Conservation (phyloP, 1,284 basidiomycete genomes). For the Malassezia sympodialis region DNA sequence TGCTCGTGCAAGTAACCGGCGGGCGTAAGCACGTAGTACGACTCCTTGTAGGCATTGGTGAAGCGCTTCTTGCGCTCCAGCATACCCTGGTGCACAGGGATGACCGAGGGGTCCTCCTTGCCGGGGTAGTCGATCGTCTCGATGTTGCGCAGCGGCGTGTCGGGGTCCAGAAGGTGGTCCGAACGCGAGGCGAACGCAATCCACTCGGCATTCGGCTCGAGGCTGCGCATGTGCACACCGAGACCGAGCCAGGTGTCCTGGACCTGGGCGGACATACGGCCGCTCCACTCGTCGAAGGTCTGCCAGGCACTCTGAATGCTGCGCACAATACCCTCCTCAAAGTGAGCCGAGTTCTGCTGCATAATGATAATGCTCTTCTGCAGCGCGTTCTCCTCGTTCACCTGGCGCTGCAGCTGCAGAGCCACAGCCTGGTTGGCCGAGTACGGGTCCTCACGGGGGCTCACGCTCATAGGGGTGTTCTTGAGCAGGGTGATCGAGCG, state of each 20-base stretch:
- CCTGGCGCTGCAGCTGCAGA: conserved; percentile 75
- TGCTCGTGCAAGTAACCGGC: conserved; percentile 94
- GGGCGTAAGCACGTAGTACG: conserved; percentile 83
- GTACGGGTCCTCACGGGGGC: conserved; percentile 74
- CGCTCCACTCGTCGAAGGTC: conserved; percentile 88
- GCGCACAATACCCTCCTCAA: conserved; percentile 91
- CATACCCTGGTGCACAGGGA: conserved; percentile 78
- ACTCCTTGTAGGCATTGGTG: conserved; percentile 68
- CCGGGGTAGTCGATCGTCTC: conserved; percentile 72
- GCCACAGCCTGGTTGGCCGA: conserved; percentile 66
- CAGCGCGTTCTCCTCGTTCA: conserved; percentile 92
- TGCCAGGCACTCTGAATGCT: conserved; percentile 93
- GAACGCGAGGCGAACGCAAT: conserved; percentile 85
- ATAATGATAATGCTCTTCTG: conserved; percentile 99
- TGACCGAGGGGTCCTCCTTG: conserved; percentile 81
- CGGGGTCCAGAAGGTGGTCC: conserved; percentile 88
- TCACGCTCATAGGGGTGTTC: conserved; percentile 84
- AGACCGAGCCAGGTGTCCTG: conserved; percentile 72
- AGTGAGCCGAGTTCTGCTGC: conserved; percentile 91
- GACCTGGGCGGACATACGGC: conserved; percentile 68
- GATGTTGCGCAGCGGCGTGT: conserved; percentile 62
- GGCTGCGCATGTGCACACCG: conserved; percentile 66
- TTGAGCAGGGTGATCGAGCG: conserved; percentile 80
- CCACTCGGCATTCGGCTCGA: conserved; percentile 91
- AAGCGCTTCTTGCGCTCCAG: conserved; percentile 96